phyloP scores from a whole-genome alignment of 495 filamentous ascomycete species.

The Penicillium canariense region DNA sequence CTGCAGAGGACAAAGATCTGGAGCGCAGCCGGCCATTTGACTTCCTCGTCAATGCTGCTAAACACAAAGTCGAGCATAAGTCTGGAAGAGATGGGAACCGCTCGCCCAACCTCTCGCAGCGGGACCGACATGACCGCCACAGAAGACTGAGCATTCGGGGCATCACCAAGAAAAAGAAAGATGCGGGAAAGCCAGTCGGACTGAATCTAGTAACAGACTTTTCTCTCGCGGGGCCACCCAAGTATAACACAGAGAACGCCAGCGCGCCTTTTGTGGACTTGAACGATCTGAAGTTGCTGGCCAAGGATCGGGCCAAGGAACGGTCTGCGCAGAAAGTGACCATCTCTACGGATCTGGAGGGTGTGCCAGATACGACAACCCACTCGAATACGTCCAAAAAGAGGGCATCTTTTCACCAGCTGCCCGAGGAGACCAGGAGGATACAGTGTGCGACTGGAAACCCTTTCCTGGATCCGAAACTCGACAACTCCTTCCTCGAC shows the following conservation, averaged over 20 bases:
- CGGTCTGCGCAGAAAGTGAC: slow-evolving; percentile 25
- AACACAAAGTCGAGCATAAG: slow-evolving; percentile 24
- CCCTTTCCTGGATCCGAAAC: slow-evolving; percentile 17
- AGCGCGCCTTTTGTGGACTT: slow-evolving; percentile 35
- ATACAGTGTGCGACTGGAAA: slow-evolving; percentile 6
- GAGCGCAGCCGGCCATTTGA: slow-evolving; percentile 32
- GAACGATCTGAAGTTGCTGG: slow-evolving; percentile 41
- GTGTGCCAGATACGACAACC: neutral
- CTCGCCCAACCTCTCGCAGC: slow-evolving; percentile 6
- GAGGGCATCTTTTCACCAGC: slow-evolving; percentile 14
- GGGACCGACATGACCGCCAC: slow-evolving; percentile 3
- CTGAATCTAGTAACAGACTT: slow-evolving; percentile 64
- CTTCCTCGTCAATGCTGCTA: slow-evolving; percentile 28
- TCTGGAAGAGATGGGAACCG: slow-evolving; percentile 7
- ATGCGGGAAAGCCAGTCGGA: slow-evolving; percentile 46
- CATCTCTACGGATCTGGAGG: neutral
- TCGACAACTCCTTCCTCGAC: slow-evolving; percentile 20
- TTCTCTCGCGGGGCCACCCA: slow-evolving; percentile 21
- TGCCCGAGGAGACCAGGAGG: slow-evolving; percentile 18
- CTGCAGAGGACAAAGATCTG: slow-evolving; percentile 32
- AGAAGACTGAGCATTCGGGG: slow-evolving; percentile 16
- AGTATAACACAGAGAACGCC: neutral
- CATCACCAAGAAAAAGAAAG: slow-evolving; percentile 45
- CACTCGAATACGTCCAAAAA: slow-evolving; percentile 14
- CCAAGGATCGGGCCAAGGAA: slow-evolving; percentile 38